Conservation (phyloP, 2,329 filamentous ascomycete species). For the Aotearoamyces nothofagi region DNA sequence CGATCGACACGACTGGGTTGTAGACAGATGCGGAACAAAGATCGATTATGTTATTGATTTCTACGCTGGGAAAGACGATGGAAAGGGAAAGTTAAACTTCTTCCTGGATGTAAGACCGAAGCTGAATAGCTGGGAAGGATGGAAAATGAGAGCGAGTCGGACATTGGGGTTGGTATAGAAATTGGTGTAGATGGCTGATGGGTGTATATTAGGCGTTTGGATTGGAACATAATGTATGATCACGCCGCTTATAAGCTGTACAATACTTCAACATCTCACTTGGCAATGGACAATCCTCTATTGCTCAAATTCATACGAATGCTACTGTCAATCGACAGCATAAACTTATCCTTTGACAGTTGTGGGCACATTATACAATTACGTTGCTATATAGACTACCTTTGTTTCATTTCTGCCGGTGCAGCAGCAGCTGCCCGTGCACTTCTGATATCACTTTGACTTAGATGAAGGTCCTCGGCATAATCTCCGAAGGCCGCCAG, state of each 20-base stretch:
- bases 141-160: slow-evolving; percentile 46
- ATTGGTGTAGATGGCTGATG: too few species aligned
- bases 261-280: too few species aligned
- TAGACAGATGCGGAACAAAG: slow-evolving; percentile 74
- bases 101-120: slow-evolving; percentile 56
- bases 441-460: slow-evolving; percentile 52
- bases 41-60: slow-evolving; percentile 98
- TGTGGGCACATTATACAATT: too few species aligned
- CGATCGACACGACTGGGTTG: slow-evolving; percentile 93
- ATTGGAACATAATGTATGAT: too few species aligned
- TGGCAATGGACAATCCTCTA: too few species aligned
- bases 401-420: too few species aligned
- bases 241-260: too few species aligned
- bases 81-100: slow-evolving; percentile 38
- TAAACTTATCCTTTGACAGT: too few species aligned
- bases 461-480: slow-evolving; percentile 53
- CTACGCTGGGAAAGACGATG: slow-evolving; percentile 53
- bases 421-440: slow-evolving; percentile 47
- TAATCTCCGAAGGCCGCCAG: slow-evolving; percentile 62
- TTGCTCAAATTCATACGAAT: too few species aligned
- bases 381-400: too few species aligned
- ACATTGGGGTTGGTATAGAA: slow-evolving; percentile 33
- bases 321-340: too few species aligned
- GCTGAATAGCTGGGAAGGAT: slow-evolving; percentile 50
- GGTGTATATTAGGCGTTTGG: too few species aligned